Evolutionary conservation across 495 filamentous ascomycete species (phyloP), one percentile per base, ranked within the genome.

Genomic region (Aspergillus steynii): DNA sequence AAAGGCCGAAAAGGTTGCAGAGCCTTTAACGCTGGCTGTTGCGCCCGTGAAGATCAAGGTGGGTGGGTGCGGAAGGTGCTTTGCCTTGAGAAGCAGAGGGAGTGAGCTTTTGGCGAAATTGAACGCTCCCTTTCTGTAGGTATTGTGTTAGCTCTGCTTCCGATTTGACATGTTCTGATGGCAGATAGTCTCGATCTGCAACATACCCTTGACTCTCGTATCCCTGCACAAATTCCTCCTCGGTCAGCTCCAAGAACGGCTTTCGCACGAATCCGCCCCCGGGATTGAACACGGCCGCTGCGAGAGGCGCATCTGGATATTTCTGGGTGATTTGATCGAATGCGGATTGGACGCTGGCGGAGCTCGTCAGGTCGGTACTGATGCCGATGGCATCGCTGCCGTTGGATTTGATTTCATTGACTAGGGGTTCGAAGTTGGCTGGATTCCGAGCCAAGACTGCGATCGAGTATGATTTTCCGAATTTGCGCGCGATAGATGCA

Each of bases 41-140:
- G 93, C 92, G 42, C 92, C 78, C 0, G 94, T 96, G 75, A 97
- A 88, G 71, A 97, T 89, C 37, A 98, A 79, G 2, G 89, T 87
- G 0, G 93, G 91, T 4, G 91, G 91, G 67, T 92, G 63, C 45
- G 75, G 61, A 2, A 74, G 69, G 5, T 80, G 72, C 20, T 86
- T 84, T 29, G 80, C 74, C 61, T 81, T 74, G 27, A 92, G 83
- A 25, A 96, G 83, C 8, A 90, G 79, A 1, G 93, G 93, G 1
- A 97, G 76, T 1, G 84, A 78, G 6, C 81, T 77, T 71, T 95
- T 84, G 15, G 90, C 84, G 73, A 97, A 96, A 73, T 86, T 77
- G 77, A 92, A 93, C 50, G 86, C 88, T 15, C 91, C 93, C 49
- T 80, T 81, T 50, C 88, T 90, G 65, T 63, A 48, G 15, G 8